Percentiles rank a stretch among this genome's conserved stretches.
Evolutionary conservation across 768 basidiomycete species (phyloP).

Genomic region (Lactarius hengduanensis): DNA sequence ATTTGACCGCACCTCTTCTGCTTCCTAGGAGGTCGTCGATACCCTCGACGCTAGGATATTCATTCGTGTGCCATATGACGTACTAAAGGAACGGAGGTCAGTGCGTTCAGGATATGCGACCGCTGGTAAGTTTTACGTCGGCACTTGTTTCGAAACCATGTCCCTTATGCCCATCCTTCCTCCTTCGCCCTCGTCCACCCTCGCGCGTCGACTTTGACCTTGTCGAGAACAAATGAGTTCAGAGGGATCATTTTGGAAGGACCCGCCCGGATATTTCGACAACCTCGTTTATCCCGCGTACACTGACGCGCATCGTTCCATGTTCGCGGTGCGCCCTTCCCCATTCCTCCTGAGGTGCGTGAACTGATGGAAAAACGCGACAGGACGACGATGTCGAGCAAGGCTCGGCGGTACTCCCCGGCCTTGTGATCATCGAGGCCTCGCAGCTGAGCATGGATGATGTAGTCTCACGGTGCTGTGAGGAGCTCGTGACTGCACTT

Average conservation of each 20-base stretch:
- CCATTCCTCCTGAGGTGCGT: not conserved
- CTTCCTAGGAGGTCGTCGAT: constrained; percentile 61
- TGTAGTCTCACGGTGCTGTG: constrained; percentile 56
- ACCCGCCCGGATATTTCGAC: constrained; percentile 89
- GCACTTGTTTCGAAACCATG: not conserved
- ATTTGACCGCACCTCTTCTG: not conserved
- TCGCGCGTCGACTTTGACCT: constrained; percentile 29
- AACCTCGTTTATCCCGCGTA: constrained; percentile 95
- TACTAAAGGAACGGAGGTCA: constrained; percentile 70
- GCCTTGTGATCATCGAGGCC: constrained; percentile 57
- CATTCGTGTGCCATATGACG: constrained; percentile 78
- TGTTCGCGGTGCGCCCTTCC: constrained; percentile 52
- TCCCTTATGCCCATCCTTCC: constrained; percentile 7
- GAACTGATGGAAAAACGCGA: constrained; percentile 2
- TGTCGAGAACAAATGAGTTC: constrained; percentile 72
- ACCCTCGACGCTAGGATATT: constrained; percentile 77
- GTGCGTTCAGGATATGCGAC: constrained; percentile 86
- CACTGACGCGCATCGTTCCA: constrained; percentile 67
- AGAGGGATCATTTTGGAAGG: constrained; percentile 90
- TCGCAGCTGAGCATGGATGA: constrained; percentile 59
- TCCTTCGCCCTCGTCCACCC: constrained; percentile 13
- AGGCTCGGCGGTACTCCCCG: constrained; percentile 54
- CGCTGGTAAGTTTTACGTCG: constrained; percentile 57
- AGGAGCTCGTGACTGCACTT: constrained; percentile 38
- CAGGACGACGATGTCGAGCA: constrained; percentile 67